Conservation (phyloP, 2,329 filamentous ascomycete genomes). For the Capronia coronata region DNA sequence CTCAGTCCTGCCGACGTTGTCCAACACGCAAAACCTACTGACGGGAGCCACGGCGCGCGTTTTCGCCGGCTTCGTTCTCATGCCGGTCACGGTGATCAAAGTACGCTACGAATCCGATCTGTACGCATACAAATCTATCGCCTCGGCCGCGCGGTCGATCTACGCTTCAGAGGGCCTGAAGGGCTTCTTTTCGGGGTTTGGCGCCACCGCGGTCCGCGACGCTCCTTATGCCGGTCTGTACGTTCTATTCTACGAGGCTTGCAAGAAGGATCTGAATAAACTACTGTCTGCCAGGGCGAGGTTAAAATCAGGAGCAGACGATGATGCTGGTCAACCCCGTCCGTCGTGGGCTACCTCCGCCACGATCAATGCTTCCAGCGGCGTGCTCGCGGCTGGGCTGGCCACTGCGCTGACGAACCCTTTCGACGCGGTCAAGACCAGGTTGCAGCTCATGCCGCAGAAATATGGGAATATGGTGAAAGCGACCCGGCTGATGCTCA, state of each 20-base stretch:
- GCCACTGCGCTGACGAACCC: slow-evolving; percentile 91
- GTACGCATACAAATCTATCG: slow-evolving; percentile 74
- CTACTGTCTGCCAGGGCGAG: slow-evolving; percentile 14
- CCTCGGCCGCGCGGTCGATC: slow-evolving; percentile 68
- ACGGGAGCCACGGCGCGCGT: slow-evolving; percentile 80
- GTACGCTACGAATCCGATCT: slow-evolving; percentile 88
- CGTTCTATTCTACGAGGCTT: slow-evolving; percentile 85
- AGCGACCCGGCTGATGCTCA: slow-evolving; percentile 69
- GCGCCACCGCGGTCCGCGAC: slow-evolving; percentile 85
- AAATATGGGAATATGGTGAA: slow-evolving; percentile 77
- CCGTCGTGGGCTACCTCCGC: slow-evolving; percentile 42
- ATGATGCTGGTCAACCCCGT: neutral
- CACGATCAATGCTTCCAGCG: slow-evolving; percentile 78
- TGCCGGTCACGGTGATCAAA: slow-evolving; percentile 94
- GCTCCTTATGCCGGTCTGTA: slow-evolving; percentile 96
- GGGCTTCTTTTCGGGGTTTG: slow-evolving; percentile 90
- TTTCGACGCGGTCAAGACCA: slow-evolving; percentile 92
- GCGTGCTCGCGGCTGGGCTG: slow-evolving; percentile 68
- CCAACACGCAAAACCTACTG: slow-evolving; percentile 74
- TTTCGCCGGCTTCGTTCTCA: slow-evolving; percentile 81
- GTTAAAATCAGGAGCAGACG: too few species aligned
- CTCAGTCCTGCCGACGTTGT: slow-evolving; percentile 72
- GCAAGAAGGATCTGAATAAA: slow-evolving; percentile 57
- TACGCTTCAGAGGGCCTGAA: slow-evolving; percentile 63
- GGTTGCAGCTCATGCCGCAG: slow-evolving; percentile 80